Conservation (phyloP, 139 green algal species). For the Micractinium conductrix region DNA sequence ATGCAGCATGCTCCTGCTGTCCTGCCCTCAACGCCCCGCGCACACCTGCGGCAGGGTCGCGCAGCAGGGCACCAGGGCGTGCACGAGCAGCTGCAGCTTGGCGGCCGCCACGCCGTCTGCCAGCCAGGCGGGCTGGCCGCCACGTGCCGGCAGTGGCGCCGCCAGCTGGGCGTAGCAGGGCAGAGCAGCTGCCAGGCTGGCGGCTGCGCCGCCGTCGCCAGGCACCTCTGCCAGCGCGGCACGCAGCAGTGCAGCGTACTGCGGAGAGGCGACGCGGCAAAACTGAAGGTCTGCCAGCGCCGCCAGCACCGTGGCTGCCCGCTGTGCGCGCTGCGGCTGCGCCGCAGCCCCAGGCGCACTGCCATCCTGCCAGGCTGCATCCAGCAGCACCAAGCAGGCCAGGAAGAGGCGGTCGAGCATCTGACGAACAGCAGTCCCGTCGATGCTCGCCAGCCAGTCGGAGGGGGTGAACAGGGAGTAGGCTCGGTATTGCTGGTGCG, state of each 20-base stretch:
- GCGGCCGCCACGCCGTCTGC: conserved; percentile 36
- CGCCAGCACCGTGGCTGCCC: conserved; percentile 22
- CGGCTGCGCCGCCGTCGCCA: background rate
- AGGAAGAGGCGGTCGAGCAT: conserved; percentile 26
- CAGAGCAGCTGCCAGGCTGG: conserved; percentile 22
- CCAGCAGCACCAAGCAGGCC: background rate
- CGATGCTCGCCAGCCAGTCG: conserved; percentile 34
- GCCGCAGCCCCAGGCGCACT: too few species aligned
- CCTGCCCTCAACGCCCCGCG: too few species aligned
- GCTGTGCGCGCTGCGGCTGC: background rate
- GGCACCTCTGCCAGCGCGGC: conserved; percentile 23
- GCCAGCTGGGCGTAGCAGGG: conserved; percentile 42
- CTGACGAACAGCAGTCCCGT: background rate
- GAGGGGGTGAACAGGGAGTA: conserved; percentile 17
- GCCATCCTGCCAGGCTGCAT: background rate
- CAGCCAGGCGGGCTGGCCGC: conserved; percentile 29
- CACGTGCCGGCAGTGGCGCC: background rate
- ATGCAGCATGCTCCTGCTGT: too few species aligned
- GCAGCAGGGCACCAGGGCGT: conserved; percentile 32
- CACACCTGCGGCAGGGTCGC: background rate
- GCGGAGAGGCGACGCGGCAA: conserved; percentile 33
- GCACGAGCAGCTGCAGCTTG: conserved; percentile 44
- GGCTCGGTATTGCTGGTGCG: conserved; percentile 10
- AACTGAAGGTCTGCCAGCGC: conserved; percentile 51
- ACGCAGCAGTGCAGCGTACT: conserved; percentile 41